phyloP scores from a whole-genome alignment of 495 filamentous ascomycete genomes.

The Xylaria telfairii region DNA sequence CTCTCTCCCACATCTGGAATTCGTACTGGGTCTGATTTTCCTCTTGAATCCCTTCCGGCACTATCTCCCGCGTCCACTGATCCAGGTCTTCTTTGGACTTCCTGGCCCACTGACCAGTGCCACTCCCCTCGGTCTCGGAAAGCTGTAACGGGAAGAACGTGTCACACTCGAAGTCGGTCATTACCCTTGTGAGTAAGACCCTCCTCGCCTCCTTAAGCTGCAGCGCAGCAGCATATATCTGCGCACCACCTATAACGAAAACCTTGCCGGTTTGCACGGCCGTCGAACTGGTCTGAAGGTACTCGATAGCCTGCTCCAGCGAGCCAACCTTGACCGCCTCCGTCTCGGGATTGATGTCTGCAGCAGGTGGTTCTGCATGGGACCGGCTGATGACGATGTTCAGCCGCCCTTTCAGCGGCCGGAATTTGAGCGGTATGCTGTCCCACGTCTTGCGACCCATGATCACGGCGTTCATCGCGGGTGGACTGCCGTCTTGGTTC shows the following conservation, averaged over 20 bases:
- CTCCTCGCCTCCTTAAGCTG: conserved; percentile 50
- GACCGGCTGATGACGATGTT: conserved; percentile 78
- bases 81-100: conserved; percentile 56
- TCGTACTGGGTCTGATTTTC: conserved; percentile 66
- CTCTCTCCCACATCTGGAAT: conserved; percentile 69
- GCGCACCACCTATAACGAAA: conserved; percentile 89
- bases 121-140: conserved; percentile 33
- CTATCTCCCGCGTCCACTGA: conserved; percentile 64
- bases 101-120: conserved; percentile 51
- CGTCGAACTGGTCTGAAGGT: conserved; percentile 39
- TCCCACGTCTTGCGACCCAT: conserved; percentile 99
- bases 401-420: conserved; percentile 77
- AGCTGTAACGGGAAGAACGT: conserved; percentile 77
- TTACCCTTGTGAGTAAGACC: conserved; percentile 69
- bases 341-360: conserved; percentile 11
- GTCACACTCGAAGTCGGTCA: conserved; percentile 81
- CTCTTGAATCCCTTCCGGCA: conserved; percentile 54
- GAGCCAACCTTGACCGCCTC: conserved; percentile 44
- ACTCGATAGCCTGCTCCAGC: conserved; percentile 60
- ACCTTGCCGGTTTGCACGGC: conserved; percentile 51
- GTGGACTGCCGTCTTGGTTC: conserved; percentile 24
- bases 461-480: conserved; percentile 76
- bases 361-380: conserved; percentile 19
- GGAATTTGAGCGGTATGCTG: conserved; percentile 73
- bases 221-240: conserved; percentile 80